Conservation (phyloP, 768 basidiomycete species). For the Psilocybe sp. region DNA sequence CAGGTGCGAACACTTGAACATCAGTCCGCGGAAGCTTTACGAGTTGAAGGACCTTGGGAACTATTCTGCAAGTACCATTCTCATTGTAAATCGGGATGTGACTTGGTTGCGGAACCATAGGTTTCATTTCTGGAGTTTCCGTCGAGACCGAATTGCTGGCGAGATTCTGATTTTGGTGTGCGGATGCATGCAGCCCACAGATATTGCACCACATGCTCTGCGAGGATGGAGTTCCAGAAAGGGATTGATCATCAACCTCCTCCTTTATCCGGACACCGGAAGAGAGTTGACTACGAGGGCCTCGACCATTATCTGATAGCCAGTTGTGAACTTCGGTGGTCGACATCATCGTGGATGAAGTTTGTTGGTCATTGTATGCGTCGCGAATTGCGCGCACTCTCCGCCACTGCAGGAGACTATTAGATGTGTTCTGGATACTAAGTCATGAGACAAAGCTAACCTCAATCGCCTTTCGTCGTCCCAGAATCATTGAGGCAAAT, state of each 20-base stretch:
- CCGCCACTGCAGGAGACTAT: slow-evolving; percentile 35
- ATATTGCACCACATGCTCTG: slow-evolving; percentile 25
- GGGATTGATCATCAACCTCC: background rate
- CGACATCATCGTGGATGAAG: slow-evolving; percentile 25
- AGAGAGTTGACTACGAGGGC: no score
- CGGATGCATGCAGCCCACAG: slow-evolving; percentile 27
- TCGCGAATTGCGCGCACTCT: slow-evolving; percentile 43
- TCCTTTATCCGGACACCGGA: background rate
- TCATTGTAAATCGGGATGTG: background rate
- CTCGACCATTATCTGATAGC: slow-evolving; percentile 35
- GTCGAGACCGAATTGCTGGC: slow-evolving; percentile 14
- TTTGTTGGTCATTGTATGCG: slow-evolving; percentile 29
- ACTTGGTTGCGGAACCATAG: background rate
- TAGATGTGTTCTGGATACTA: background rate
- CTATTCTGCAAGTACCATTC: slow-evolving; percentile 19
- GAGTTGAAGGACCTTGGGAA: slow-evolving; percentile 20
- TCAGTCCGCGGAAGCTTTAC: slow-evolving; percentile 29
- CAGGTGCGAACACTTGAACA: slow-evolving; percentile 7
- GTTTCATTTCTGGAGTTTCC: slow-evolving; percentile 5
- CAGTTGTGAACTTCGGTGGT: slow-evolving; percentile 45
- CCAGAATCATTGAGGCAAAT: slow-evolving; percentile 34
- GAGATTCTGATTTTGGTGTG: slow-evolving; percentile 16
- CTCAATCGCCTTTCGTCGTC: slow-evolving; percentile 52
- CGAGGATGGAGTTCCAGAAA: background rate
- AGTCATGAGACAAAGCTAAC: slow-evolving; percentile 21